These are phyloP conservation scores for Fusarium acutatum DNA, from an alignment of 2,329 filamentous ascomycete species.

Conservation along the genomic window DNA sequence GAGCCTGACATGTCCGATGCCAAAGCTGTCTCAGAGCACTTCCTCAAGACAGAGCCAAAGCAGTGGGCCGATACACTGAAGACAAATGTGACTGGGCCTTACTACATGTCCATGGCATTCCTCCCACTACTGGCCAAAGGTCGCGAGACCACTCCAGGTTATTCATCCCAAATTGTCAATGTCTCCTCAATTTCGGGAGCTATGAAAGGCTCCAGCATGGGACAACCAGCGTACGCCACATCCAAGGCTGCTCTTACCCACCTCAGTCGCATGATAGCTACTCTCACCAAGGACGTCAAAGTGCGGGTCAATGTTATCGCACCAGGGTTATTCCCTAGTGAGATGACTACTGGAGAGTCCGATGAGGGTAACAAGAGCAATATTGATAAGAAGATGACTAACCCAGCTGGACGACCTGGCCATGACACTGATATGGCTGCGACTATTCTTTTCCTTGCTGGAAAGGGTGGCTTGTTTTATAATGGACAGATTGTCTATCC, in stretches of 20 bases:
- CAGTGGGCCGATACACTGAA: not conserved
- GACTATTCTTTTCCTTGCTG: not conserved
- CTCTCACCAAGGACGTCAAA: slow-evolving; percentile 3
- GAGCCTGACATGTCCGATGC: not conserved
- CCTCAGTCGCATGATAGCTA: slow-evolving; percentile 10
- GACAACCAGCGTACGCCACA: not conserved
- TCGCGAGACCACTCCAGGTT: not conserved
- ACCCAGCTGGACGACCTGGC: not conserved
- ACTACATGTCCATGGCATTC: slow-evolving; percentile 7
- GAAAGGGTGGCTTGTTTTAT: slow-evolving; percentile 5
- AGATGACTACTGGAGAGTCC: not conserved
- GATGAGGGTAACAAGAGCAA: not conserved
- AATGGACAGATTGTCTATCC: slow-evolving; percentile 8
- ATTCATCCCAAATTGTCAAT: not conserved
- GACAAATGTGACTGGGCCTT: not conserved
- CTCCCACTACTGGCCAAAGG: not conserved
- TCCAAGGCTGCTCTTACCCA: slow-evolving; percentile 2
- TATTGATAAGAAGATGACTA: not conserved
- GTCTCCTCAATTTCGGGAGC: not conserved
- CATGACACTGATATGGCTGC: slow-evolving; percentile 9
- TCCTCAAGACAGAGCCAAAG: not conserved
- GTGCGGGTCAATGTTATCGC: slow-evolving; percentile 8
- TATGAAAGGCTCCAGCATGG: not conserved
- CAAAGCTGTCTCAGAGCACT: slow-evolving; percentile 1
- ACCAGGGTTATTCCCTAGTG: not conserved